Percentiles rank a stretch among this genome's conserved stretches.
phyloP scores from a whole-genome alignment of 352 stramenopile genomes.

The Hyaloperonospora arabidopsidis region DNA sequence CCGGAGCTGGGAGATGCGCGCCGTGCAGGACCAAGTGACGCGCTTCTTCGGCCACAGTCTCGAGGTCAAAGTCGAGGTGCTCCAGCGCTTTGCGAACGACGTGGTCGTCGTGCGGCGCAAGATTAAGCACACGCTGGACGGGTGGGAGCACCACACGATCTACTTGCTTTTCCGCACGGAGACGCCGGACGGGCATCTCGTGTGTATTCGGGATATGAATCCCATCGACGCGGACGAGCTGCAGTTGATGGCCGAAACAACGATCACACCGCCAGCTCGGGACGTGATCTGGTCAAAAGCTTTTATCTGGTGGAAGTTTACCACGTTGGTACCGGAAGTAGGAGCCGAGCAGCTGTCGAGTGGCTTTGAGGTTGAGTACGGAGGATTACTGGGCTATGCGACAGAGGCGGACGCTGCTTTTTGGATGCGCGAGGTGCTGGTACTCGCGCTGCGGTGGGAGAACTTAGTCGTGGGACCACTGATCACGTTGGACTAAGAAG shows the following conservation, averaged over 20 bases:
- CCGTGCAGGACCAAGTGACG: constrained; percentile 44
- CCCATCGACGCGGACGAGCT: constrained; percentile 34
- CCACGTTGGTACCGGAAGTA: constrained; percentile 29
- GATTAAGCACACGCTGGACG: constrained; percentile 48
- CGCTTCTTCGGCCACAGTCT: constrained; percentile 51
- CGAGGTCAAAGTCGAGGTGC: constrained; percentile 41
- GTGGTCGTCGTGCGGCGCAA: constrained; percentile 48
- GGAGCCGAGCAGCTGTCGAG: constrained; percentile 13
- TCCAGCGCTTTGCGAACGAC: constrained; percentile 45
- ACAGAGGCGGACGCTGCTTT: constrained; percentile 39
- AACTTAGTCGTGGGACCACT: constrained; percentile 46
- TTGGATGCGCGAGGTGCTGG: constrained; percentile 52
- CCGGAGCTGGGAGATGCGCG: constrained; percentile 48
- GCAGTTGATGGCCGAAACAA: constrained; percentile 17
- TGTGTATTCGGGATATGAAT: constrained; percentile 64
- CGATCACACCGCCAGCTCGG: constrained; percentile 13
- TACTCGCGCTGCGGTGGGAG: constrained; percentile 46
- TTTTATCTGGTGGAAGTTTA: constrained; percentile 65
- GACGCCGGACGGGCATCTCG: constrained; percentile 52
- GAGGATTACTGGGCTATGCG: constrained; percentile 36
- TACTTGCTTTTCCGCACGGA: constrained; percentile 66
- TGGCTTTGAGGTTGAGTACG: constrained; percentile 55
- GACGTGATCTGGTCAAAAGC: constrained; percentile 57
- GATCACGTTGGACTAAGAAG: constrained; percentile 30
- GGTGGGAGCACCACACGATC: constrained; percentile 58